Evolutionary conservation across 176 grass and related monocot genomes (phyloP).

Genomic region (Hordeum marinum): DNA sequence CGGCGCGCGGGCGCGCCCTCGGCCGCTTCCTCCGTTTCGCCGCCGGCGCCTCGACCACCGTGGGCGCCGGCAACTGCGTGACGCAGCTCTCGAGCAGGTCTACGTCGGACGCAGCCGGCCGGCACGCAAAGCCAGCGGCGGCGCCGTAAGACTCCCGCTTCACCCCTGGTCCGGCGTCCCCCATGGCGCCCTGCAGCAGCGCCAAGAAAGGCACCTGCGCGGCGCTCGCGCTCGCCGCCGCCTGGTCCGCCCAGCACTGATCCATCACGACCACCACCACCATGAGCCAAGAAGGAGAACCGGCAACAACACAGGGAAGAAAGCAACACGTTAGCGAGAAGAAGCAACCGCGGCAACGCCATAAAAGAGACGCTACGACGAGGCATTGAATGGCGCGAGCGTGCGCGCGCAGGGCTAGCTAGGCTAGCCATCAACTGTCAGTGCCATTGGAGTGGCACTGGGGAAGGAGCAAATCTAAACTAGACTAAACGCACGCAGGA

Average conservation of each 20-base stretch:
- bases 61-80: constrained; percentile 31
- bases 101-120: constrained; percentile 18
- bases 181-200: constrained; percentile 59
- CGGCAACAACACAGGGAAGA: neutral
- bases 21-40: constrained; percentile 43
- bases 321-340: constrained; percentile 28
- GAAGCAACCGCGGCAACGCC: neutral
- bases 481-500: neutral
- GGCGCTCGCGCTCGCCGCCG: constrained; percentile 12
- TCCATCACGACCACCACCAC: constrained; percentile 37
- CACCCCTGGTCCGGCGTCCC: neutral
- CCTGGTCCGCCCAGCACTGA: constrained; percentile 63
- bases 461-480: neutral
- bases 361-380: constrained; percentile 20
- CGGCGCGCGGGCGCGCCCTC: constrained; percentile 18
- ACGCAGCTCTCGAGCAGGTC: constrained; percentile 90
- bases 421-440: neutral
- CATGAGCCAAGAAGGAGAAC: constrained; percentile 10
- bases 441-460: neutral
- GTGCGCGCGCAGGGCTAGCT: constrained; percentile 28
- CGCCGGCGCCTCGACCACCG: neutral
- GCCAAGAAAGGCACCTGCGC: constrained; percentile 63
- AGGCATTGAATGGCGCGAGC: constrained; percentile 63
- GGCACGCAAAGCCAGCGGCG: constrained; percentile 15
- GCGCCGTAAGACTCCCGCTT: neutral